phyloP scores from a whole-genome alignment of 441 rosid species.

The Arabidopsis hybrid region DNA sequence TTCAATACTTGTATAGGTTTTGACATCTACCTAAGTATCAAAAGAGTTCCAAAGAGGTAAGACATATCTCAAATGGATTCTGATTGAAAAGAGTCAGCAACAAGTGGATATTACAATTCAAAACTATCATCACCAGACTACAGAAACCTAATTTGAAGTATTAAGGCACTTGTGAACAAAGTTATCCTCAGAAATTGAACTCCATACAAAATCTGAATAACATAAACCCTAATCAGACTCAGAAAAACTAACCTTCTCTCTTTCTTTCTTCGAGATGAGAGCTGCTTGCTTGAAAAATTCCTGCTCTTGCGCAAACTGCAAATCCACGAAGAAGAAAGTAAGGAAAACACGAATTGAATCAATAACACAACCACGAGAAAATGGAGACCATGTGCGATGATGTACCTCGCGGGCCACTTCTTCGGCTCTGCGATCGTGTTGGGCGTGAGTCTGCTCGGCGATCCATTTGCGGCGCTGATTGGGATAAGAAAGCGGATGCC shows the following conservation, averaged over 20 bases:
- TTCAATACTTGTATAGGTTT: conserved; percentile 3
- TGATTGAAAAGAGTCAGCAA: conserved; percentile 8
- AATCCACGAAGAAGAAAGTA: conserved; percentile 1
- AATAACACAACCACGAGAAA: background rate
- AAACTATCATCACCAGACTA: too few species aligned
- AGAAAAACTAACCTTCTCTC: conserved; percentile 68
- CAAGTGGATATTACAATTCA: background rate
- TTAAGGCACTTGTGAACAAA: conserved; percentile 5
- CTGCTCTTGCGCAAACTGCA: conserved; percentile 93
- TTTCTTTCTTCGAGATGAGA: conserved; percentile 90
- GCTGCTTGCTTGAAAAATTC: conserved; percentile 93
- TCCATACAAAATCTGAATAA: conserved; percentile 27
- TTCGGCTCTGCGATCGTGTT: conserved; percentile 72
- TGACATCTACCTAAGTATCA: background rate
- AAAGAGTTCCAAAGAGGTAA: background rate
- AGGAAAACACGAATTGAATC: conserved; percentile 21
- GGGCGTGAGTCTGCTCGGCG: conserved; percentile 91
- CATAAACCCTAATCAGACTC: conserved; percentile 32
- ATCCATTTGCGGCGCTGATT: conserved; percentile 99
- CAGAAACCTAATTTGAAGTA: conserved; percentile 29
- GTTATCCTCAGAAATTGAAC: background rate
- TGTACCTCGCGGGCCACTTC: conserved; percentile 92
- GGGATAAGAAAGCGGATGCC: conserved; percentile 99
- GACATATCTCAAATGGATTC: background rate
- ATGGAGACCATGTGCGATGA: background rate